Conservation (phyloP, 345 rosid genomes). For the Linum trigynum region DNA sequence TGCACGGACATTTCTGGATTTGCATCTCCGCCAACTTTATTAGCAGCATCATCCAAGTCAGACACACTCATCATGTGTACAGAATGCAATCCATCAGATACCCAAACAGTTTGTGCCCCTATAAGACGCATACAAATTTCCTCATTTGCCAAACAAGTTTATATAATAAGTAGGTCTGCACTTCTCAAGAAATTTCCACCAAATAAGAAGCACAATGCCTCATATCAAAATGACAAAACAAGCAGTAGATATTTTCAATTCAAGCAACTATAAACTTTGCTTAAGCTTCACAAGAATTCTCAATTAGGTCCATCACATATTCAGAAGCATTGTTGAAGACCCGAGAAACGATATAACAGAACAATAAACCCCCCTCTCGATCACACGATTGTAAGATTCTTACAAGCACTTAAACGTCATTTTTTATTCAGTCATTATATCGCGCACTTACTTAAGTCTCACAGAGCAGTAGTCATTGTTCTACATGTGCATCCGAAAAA, state of each 20-base stretch:
- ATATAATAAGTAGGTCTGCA: background rate
- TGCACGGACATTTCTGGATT: conserved; percentile 28
- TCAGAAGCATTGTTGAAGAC: background rate
- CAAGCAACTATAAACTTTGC: background rate
- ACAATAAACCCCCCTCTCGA: background rate
- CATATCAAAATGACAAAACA: background rate
- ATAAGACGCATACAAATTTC: conserved; percentile 19
- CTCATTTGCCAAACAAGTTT: conserved; percentile 6
- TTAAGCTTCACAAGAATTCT: background rate
- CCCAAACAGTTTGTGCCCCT: conserved; percentile 62
- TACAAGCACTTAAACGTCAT: background rate
- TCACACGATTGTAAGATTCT: background rate
- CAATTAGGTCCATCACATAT: background rate
- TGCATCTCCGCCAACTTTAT: conserved; percentile 34
- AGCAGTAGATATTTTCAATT: background rate
- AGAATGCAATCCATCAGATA: conserved; percentile 54
- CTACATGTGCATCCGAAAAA: background rate
- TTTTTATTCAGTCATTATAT: no score
- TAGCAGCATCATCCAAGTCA: conserved; percentile 30
- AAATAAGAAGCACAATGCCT: background rate
- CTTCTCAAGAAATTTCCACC: background rate
- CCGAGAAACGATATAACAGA: no score
- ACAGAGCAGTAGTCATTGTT: background rate
- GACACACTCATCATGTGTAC: conserved; percentile 37
- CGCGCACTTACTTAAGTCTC: background rate